phyloP scores from a whole-genome alignment of 345 rosid species.

The Lagerstroemia speciosa region DNA sequence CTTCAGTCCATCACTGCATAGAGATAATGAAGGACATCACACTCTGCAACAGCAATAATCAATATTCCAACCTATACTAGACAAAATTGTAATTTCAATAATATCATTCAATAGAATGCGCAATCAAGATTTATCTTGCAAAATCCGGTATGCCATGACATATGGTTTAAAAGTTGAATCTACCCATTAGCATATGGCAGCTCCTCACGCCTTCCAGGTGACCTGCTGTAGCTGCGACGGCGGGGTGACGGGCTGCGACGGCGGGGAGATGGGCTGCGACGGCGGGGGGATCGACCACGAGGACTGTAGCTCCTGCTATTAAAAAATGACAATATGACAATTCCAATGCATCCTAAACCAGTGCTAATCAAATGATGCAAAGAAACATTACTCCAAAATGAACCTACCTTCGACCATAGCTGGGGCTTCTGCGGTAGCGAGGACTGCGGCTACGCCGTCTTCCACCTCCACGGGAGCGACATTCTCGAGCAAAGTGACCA shows the following conservation, averaged over 20 bases:
- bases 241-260: conserved; percentile 79
- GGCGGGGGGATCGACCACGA: conserved; percentile 71
- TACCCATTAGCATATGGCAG: conserved; percentile 86
- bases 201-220: conserved; percentile 81
- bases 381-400: neutral
- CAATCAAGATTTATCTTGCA: neutral
- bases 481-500: conserved; percentile 19
- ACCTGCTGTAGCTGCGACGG: conserved; percentile 79
- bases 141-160: neutral
- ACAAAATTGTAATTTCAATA: neutral
- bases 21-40: conserved; percentile 6
- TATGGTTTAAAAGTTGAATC: neutral
- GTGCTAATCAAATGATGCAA: neutral
- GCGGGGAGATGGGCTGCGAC: conserved; percentile 73
- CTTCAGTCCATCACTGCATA: conserved; percentile 63
- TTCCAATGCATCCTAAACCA: neutral
- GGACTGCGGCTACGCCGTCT: conserved; percentile 18
- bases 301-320: conserved; percentile 75
- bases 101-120: neutral
- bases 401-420: conserved; percentile 18
- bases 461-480: conserved; percentile 14
- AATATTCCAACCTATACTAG: neutral
- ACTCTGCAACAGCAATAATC: neutral
- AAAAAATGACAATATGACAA: neutral
- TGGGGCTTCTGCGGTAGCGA: conserved; percentile 16